Base-by-base conservation (phyloP, 2,329 filamentous ascomycete species). In the Rhynchosporium graminicola region DNA sequence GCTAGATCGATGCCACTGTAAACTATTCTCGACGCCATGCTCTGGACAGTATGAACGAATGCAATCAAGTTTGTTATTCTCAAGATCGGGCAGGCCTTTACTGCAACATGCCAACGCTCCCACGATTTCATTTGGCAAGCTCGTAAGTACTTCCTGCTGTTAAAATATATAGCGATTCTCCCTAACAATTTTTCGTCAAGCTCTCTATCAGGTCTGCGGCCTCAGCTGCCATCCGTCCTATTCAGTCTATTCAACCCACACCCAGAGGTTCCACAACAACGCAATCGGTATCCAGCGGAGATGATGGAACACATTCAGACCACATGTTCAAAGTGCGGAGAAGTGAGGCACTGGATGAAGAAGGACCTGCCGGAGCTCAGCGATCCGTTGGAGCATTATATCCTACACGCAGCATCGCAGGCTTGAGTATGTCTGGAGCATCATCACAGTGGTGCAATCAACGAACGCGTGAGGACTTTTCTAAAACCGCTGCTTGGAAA, bases 21-120 rank as follows among this genome's bases (percentile, higher is more conserved):
- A n/a, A 10, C 26, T 26, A 13, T 10, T 50, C 8, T 31, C 43
- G 28, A 29, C 43, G 29, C 20, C 42, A 33, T 48, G 15, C 40
- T 45, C 31, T 64, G 63, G 67, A 62, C 70, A 70, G 63, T 55
- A 73, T 73, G 70, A 72, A 72, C 71, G 72, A 68, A 74, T 74
- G 72, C 72, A 72, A 72, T 72, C 68, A 68, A 61, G 68, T 65
- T 60, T 67, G 59, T 66, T 61, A 63, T 59, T 65, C 60, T 71
- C 64, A 64, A 72, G 61, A 71, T 61, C 66, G 63, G 68, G 67
- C 63, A 65, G 60, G 60, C 63, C 66, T 65, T 65, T 63, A 57
- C 60, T 61, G 54, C 57, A 52, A 54, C 36, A 55, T 56, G 29
- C 52, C 46, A 55, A 26, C 26, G 28, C 50, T 40, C 42, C 45